Percentiles rank a stretch among this genome's conserved stretches.
These are phyloP conservation scores for Suillus clintonianus DNA, from an alignment of 768 basidiomycete genomes.

Conservation along the genomic window DNA sequence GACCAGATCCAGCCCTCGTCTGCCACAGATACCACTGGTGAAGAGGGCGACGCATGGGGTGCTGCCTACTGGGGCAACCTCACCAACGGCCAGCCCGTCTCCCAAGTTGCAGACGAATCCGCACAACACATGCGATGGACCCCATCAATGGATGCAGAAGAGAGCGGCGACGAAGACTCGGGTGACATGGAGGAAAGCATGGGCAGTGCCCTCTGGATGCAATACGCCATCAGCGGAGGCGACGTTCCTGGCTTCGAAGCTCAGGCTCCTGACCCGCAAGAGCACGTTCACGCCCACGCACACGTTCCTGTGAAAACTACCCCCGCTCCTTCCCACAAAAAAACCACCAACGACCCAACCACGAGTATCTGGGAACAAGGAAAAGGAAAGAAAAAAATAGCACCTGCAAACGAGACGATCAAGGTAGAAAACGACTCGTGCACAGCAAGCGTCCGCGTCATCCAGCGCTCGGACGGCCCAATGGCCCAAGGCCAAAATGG, in stretches of 20 bases:
- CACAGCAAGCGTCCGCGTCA: constrained; percentile 23
- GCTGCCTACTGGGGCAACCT: constrained; percentile 29
- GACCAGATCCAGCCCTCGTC: constrained; percentile 21
- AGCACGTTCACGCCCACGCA: neutral
- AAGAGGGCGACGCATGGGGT: neutral
- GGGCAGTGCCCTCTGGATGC: constrained; percentile 29
- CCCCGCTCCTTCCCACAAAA: constrained; percentile 4
- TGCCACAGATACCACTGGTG: neutral
- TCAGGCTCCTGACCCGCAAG: constrained; percentile 7
- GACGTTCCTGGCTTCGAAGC: constrained; percentile 17
- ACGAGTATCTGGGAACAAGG: constrained; percentile 24
- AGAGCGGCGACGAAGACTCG: constrained; percentile 23
- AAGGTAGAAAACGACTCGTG: constrained; percentile 18
- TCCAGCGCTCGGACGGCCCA: constrained; percentile 29
- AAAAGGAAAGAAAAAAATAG: constrained; percentile 22
- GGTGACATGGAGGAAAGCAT: constrained; percentile 18
- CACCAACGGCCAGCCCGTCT: constrained; percentile 1
- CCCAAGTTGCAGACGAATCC: constrained; percentile 9
- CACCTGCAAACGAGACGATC: constrained; percentile 4
- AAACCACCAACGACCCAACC: constrained; percentile 3
- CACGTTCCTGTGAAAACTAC: neutral
- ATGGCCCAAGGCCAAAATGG: constrained; percentile 33
- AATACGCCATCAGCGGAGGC: constrained; percentile 29
- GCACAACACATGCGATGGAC: constrained; percentile 29
- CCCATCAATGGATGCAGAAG: constrained; percentile 17